Evolutionary conservation across 1,284 basidiomycete genomes (phyloP).

Genomic region (Thelephora terrestris): DNA sequence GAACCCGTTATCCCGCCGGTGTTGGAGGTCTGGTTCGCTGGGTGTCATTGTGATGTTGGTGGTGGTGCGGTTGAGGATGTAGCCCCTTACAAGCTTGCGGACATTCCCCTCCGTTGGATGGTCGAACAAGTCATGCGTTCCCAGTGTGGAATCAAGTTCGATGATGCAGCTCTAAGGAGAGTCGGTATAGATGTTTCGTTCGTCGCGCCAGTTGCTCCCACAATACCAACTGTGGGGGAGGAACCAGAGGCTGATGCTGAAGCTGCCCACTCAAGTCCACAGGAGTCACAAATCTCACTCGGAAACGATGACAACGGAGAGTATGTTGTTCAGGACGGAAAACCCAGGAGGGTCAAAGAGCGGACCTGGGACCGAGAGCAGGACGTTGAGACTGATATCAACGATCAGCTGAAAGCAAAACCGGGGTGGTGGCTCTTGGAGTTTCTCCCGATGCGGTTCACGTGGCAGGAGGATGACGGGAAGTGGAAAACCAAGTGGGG

Average conservation of each 20-base stretch:
- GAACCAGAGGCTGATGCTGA: no score
- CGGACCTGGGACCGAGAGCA: neutral
- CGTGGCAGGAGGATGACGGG: slow-evolving; percentile 26
- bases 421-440: slow-evolving; percentile 35
- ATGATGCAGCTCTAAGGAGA: slow-evolving; percentile 27
- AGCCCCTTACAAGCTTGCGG: slow-evolving; percentile 33
- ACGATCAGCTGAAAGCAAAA: slow-evolving; percentile 24
- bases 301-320: neutral
- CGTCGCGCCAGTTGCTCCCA: neutral
- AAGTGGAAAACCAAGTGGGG: slow-evolving; percentile 25
- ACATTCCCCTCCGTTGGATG: slow-evolving; percentile 71
- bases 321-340: neutral
- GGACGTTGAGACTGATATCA: slow-evolving; percentile 22
- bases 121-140: slow-evolving; percentile 39
- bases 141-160: slow-evolving; percentile 44
- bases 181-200: slow-evolving; percentile 18
- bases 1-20: slow-evolving; percentile 7
- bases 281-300: neutral
- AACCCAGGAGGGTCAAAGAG: neutral
- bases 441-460: slow-evolving; percentile 26
- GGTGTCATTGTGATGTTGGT: slow-evolving; percentile 49
- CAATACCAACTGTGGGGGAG: neutral
- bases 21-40: slow-evolving; percentile 25
- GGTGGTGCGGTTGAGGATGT: slow-evolving; percentile 46
- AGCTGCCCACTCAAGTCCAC: neutral